Conservation (phyloP, 1,139 yeast species). For the Pichia sp. region DNA sequence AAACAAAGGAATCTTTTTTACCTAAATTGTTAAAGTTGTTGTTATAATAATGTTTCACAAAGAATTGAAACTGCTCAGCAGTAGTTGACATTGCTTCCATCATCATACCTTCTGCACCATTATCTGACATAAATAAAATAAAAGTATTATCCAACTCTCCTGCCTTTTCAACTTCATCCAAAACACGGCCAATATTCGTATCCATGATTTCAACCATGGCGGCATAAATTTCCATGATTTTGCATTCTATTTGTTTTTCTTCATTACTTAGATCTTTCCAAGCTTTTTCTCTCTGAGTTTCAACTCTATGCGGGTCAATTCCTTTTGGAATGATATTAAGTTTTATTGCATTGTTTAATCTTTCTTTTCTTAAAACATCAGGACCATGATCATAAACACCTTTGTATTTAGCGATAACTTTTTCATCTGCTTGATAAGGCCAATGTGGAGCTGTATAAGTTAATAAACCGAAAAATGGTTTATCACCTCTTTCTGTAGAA, state of each 20-base stretch:
- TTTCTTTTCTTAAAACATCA: conserved; percentile 33
- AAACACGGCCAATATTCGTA: conserved; percentile 41
- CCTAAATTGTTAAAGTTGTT: conserved; percentile 46
- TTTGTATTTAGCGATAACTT: conserved; percentile 40
- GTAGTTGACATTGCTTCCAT: conserved; percentile 47
- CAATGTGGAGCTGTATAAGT: conserved; percentile 60
- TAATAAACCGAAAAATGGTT: conserved; percentile 47
- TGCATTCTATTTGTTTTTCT: conserved; percentile 34
- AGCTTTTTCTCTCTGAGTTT: conserved; percentile 34
- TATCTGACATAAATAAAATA: conserved; percentile 52
- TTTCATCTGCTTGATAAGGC: conserved; percentile 54
- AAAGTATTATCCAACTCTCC: conserved; percentile 47
- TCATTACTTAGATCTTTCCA: conserved; percentile 39
- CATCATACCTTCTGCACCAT: conserved; percentile 56
- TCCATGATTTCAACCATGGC: conserved; percentile 57
- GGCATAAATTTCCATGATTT: conserved; percentile 51
- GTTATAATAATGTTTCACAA: conserved; percentile 34
- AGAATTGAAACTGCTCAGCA: conserved; percentile 26
- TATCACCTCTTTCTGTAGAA: conserved; percentile 30
- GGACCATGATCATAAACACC: conserved; percentile 49
- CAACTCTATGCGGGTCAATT: conserved; percentile 41
- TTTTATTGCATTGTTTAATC: conserved; percentile 37
- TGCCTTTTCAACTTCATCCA: conserved; percentile 34
- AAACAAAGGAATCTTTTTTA: conserved; percentile 40
- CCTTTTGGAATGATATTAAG: conserved; percentile 41